Conservation (phyloP, 83 land plant species). For the Larix sibirica region DNA sequence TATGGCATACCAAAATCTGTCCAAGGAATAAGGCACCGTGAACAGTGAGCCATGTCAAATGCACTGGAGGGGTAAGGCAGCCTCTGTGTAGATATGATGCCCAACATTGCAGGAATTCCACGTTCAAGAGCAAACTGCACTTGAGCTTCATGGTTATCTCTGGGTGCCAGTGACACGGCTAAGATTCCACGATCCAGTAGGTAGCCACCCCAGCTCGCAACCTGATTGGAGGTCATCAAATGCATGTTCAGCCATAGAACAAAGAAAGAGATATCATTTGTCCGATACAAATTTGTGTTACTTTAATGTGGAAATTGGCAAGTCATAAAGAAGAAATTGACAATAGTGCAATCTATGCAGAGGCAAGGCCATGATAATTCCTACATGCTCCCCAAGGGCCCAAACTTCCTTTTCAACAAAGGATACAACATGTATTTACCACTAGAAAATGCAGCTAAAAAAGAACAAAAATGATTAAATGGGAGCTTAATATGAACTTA, state of each 20-base stretch:
- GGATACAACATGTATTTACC: not conserved
- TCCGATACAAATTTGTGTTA: not conserved
- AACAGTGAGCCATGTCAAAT: slow-evolving; percentile 42
- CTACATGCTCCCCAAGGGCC: not conserved
- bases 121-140: slow-evolving; percentile 40
- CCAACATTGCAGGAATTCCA: slow-evolving; percentile 39
- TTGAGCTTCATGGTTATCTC: slow-evolving; percentile 46
- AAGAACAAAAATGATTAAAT: not conserved
- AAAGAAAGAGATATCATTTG: not conserved
- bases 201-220: slow-evolving; percentile 49
- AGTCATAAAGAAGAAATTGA: not conserved
- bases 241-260: not conserved
- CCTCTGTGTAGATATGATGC: slow-evolving; percentile 37
- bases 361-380: not conserved
- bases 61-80: slow-evolving; percentile 34
- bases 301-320: not conserved
- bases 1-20: slow-evolving; percentile 27
- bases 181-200: slow-evolving; percentile 31
- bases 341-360: not conserved
- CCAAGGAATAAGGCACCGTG: slow-evolving; percentile 37
- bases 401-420: not conserved
- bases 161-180: slow-evolving; percentile 41
- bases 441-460: not conserved
- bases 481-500: not conserved
- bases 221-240: slow-evolving; percentile 24